phyloP scores from a whole-genome alignment of 768 basidiomycete genomes.

The Naganishia friedmannii region DNA sequence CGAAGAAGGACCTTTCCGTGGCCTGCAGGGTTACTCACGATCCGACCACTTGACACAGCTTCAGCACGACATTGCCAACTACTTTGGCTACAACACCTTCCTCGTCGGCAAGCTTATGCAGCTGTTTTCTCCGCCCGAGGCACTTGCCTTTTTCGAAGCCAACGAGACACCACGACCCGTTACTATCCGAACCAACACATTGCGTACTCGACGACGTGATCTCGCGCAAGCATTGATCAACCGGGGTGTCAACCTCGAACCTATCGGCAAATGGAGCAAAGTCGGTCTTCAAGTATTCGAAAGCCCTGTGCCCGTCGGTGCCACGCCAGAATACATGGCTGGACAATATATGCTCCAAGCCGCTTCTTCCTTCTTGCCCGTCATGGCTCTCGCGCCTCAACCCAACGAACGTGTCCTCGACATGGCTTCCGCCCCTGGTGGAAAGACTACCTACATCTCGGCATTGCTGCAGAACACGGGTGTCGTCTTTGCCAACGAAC shows the following conservation, averaged over 20 bases:
- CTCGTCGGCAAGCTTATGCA: constrained; percentile 90
- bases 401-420: constrained; percentile 91
- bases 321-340: constrained; percentile 96
- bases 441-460: constrained; percentile 96
- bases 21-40: constrained; percentile 58
- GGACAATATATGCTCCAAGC: constrained; percentile 99
- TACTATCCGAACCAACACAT: constrained; percentile 94
- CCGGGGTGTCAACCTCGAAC: constrained; percentile 93
- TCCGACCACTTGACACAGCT: constrained; percentile 88
- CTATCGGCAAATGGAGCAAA: constrained; percentile 98
- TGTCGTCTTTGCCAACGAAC: constrained; percentile 94
- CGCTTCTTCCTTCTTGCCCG: constrained; percentile 97
- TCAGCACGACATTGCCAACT: constrained; percentile 81
- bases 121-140: constrained; percentile 88
- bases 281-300: constrained; percentile 99
- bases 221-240: constrained; percentile 90
- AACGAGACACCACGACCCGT: constrained; percentile 94
- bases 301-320: constrained; percentile 92
- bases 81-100: constrained; percentile 97
- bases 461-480: constrained; percentile 97
- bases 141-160: constrained; percentile 96
- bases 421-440: constrained; percentile 98
- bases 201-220: constrained; percentile 87
- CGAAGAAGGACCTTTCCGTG: constrained; percentile 41
- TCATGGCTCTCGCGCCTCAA: constrained; percentile 88